phyloP scores from a whole-genome alignment of 768 basidiomycete species.

The Boletus reticuloceps region DNA sequence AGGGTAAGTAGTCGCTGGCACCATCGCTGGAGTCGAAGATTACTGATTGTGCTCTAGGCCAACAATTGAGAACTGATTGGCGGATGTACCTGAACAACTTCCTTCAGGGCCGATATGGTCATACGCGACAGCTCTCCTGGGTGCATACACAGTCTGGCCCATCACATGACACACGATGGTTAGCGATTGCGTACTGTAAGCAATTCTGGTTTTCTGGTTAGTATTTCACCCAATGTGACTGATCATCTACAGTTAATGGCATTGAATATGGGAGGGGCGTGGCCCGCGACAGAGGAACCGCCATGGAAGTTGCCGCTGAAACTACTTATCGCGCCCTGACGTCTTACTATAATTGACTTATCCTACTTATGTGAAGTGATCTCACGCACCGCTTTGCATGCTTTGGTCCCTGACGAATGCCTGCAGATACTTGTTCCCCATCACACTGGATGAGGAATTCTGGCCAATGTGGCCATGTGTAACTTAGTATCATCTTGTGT shows the following conservation, averaged over 20 bases:
- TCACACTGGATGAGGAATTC: not conserved
- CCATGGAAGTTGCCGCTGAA: slow-evolving; percentile 32
- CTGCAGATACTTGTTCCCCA: not conserved
- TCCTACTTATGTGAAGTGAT: not conserved
- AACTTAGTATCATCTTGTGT: not conserved
- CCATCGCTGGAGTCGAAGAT: not conserved
- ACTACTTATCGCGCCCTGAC: slow-evolving; percentile 23
- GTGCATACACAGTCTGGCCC: slow-evolving; percentile 18
- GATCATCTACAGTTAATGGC: slow-evolving; percentile 18
- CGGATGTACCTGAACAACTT: slow-evolving; percentile 30
- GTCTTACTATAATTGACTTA: slow-evolving; percentile 16
- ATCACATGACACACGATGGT: slow-evolving; percentile 24
- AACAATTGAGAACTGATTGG: slow-evolving; percentile 20
- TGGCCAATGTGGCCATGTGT: not conserved
- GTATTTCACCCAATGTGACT: not conserved
- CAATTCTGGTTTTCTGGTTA: not conserved
- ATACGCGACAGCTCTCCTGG: slow-evolving; percentile 27
- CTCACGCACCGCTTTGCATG: not conserved
- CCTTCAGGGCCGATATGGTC: slow-evolving; percentile 32
- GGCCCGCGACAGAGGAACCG: slow-evolving; percentile 26
- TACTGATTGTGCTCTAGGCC: slow-evolving; percentile 14
- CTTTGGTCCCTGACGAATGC: not conserved
- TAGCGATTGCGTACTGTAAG: slow-evolving; percentile 26
- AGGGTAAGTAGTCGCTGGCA: slow-evolving; percentile 10
- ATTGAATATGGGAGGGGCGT: slow-evolving; percentile 26